Evolutionary conservation across 345 rosid species (phyloP).

Genomic region (Citrus hindsii): DNA sequence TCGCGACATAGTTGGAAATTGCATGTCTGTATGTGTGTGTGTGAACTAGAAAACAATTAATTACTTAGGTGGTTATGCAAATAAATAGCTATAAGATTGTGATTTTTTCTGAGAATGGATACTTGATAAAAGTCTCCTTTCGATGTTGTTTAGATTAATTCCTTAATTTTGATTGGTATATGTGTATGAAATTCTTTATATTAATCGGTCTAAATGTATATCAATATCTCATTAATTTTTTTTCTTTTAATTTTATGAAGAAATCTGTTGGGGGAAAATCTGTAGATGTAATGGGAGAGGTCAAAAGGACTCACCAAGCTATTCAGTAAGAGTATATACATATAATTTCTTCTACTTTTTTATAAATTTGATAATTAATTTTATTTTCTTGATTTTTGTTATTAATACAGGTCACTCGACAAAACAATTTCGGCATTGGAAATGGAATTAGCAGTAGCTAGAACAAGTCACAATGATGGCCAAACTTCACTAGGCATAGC

Average conservation of each 20-base stretch:
- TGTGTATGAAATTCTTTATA: neutral
- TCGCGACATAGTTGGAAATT: neutral
- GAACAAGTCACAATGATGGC: conserved; percentile 22
- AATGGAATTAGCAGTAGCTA: conserved; percentile 57
- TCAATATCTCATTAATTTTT: neutral
- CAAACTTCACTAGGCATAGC: conserved; percentile 14
- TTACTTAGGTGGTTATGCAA: neutral
- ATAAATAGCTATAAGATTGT: neutral
- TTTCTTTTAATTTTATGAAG: conserved; percentile 26
- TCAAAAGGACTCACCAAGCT: conserved; percentile 66
- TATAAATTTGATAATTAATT: neutral
- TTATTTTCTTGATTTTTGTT: neutral
- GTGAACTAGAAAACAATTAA: neutral
- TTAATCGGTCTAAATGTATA: neutral
- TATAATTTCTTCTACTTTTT: neutral
- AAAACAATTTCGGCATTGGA: conserved; percentile 63
- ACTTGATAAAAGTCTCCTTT: neutral
- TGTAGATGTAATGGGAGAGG: conserved; percentile 62
- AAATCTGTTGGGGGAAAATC: conserved; percentile 53
- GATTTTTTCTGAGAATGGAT: neutral
- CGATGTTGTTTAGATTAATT: neutral
- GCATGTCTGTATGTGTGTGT: neutral
- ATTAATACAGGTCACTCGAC: conserved; percentile 52
- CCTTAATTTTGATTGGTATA: neutral
- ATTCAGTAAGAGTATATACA: conserved; percentile 34